Evolutionary conservation across 129 eudicot genomes (phyloP).

Genomic region (Solidago caesia): DNA sequence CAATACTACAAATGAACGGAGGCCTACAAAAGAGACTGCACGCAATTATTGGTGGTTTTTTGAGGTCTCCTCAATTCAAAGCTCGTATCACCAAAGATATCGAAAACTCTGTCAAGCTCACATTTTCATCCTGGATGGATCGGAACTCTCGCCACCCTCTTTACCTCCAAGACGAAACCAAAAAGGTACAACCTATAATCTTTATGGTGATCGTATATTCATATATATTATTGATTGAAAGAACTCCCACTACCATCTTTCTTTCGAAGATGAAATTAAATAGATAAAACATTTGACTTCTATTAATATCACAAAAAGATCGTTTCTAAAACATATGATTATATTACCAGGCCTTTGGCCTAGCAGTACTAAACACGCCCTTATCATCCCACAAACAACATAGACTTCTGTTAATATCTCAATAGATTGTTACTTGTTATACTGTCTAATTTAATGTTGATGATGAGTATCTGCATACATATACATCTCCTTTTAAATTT

Average conservation of each 20-base stretch:
- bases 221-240: too few relatives aligned
- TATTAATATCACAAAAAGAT: background rate
- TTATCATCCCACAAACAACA: too few relatives aligned
- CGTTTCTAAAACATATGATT: background rate
- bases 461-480: background rate
- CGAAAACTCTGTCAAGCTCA: constrained; percentile 48
- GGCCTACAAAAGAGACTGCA: constrained; percentile 75
- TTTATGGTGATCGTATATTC: background rate
- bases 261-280: background rate
- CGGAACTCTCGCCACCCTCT: constrained; percentile 28
- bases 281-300: background rate
- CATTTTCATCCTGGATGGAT: constrained; percentile 60
- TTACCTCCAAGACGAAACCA: constrained; percentile 81
- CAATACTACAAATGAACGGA: constrained; percentile 77
- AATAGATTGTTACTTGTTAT: background rate
- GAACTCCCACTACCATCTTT: background rate
- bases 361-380: too few relatives aligned
- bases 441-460: background rate
- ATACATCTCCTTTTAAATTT: background rate
- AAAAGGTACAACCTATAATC: constrained; percentile 46
- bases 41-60: constrained; percentile 66
- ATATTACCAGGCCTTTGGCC: background rate
- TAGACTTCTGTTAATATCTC: background rate
- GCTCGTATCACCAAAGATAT: constrained; percentile 65
- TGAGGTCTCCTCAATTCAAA: constrained; percentile 77